Conservation (phyloP, 169 alveolate genomes). For the Plasmodium fragile region DNA sequence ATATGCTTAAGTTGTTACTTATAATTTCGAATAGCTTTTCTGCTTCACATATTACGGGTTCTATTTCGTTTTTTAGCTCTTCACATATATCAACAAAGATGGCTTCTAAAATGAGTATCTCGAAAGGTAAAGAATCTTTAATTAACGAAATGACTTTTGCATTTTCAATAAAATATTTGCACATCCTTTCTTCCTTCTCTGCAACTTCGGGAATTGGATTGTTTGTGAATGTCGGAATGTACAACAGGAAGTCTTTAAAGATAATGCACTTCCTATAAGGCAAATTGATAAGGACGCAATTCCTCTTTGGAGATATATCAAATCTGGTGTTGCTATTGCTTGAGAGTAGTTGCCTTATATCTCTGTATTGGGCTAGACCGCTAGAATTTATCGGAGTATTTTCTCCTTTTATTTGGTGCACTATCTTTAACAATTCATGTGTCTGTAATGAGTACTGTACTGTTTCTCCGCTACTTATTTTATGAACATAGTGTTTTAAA, state of each 20-base stretch:
- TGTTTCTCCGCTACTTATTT: constrained; percentile 63
- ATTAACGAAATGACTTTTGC: constrained; percentile 69
- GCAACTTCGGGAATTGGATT: constrained; percentile 56
- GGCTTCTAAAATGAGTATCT: constrained; percentile 80
- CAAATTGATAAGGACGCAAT: constrained; percentile 62
- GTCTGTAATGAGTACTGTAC: constrained; percentile 52
- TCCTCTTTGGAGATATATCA: constrained; percentile 75
- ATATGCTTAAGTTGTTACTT: constrained; percentile 78
- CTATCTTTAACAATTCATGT: constrained; percentile 70
- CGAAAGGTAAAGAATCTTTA: constrained; percentile 79
- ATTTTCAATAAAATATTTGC: constrained; percentile 74
- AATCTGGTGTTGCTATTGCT: constrained; percentile 56
- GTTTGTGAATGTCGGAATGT: constrained; percentile 67
- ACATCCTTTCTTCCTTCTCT: constrained; percentile 64
- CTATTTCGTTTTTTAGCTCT: constrained; percentile 78
- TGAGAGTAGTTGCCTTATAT: constrained; percentile 70
- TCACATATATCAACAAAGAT: constrained; percentile 81
- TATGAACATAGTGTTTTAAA: constrained; percentile 74
- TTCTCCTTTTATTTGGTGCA: constrained; percentile 72
- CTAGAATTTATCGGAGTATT: constrained; percentile 62
- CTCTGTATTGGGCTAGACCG: constrained; percentile 77
- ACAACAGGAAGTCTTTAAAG: constrained; percentile 62
- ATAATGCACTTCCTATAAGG: constrained; percentile 75
- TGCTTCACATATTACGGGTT: constrained; percentile 79
- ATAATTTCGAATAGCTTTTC: constrained; percentile 77